Conservation (phyloP, 225 moss, liverwort and hornwort species). For the Polytrichum formosum region DNA sequence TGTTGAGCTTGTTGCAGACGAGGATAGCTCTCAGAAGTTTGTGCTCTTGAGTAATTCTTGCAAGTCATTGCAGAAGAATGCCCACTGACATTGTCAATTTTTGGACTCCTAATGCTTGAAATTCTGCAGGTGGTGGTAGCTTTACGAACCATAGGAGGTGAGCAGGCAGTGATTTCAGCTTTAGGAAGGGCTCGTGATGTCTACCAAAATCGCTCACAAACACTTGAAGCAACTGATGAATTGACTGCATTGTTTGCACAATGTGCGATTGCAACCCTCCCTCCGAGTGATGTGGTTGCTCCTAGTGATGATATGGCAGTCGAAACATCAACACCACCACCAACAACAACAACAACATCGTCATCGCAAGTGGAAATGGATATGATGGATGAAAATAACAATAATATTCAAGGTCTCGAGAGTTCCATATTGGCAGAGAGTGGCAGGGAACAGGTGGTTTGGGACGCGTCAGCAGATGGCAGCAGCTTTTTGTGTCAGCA, state of each 20-base stretch:
- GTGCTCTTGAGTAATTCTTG: too few species aligned
- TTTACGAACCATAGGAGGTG: slow-evolving; percentile 74
- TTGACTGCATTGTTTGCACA: slow-evolving; percentile 77
- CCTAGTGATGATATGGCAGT: slow-evolving; percentile 23
- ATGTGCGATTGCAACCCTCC: slow-evolving; percentile 66
- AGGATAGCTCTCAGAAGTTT: too few species aligned
- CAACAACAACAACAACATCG: slow-evolving; percentile 12
- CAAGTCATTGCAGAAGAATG: too few species aligned
- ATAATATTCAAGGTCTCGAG: background rate
- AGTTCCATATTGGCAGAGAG: slow-evolving; percentile 88
- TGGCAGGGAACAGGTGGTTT: slow-evolving; percentile 87
- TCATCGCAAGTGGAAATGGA: slow-evolving; percentile 19
- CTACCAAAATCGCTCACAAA: slow-evolving; percentile 38
- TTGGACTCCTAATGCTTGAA: too few species aligned
- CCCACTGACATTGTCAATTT: too few species aligned
- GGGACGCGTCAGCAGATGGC: slow-evolving; percentile 91
- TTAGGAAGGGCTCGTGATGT: slow-evolving; percentile 70
- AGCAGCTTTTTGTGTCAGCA: slow-evolving; percentile 83
- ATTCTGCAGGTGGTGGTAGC: slow-evolving; percentile 64
- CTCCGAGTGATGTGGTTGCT: slow-evolving; percentile 10
- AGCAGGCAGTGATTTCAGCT: slow-evolving; percentile 72
- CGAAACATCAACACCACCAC: slow-evolving; percentile 11
- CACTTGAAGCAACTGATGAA: slow-evolving; percentile 60
- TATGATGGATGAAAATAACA: slow-evolving; percentile 16
- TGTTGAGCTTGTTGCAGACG: too few species aligned